Conservation (phyloP, 495 filamentous ascomycete genomes). For the Clavariopsis aquatica region DNA sequence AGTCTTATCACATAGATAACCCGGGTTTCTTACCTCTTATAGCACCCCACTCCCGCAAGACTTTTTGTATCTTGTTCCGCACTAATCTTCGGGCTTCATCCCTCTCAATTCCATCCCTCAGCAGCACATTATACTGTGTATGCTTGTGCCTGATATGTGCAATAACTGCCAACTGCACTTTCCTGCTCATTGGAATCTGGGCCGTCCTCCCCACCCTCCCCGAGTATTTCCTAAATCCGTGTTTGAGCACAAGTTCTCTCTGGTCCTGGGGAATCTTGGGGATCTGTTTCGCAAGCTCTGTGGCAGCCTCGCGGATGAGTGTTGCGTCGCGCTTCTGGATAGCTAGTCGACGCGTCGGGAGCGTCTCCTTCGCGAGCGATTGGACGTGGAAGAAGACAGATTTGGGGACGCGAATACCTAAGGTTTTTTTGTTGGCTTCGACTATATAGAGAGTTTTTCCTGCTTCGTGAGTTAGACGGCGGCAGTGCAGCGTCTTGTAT, state of each 20-base stretch:
- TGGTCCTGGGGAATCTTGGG: conserved; percentile 49
- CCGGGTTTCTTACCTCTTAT: conserved; percentile 20
- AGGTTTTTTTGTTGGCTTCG: conserved; percentile 36
- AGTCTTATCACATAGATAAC: neutral
- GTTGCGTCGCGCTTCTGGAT: conserved; percentile 48
- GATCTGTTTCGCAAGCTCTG: conserved; percentile 46
- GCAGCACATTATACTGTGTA: conserved; percentile 51
- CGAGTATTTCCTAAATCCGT: conserved; percentile 54
- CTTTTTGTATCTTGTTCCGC: conserved; percentile 48
- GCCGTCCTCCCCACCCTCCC: conserved; percentile 53
- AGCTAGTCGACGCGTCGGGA: conserved; percentile 14
- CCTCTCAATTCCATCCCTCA: conserved; percentile 61
- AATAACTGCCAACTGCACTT: conserved; percentile 51
- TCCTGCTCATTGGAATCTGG: conserved; percentile 44
- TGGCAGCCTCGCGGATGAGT: conserved; percentile 44
- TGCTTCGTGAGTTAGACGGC: conserved; percentile 50
- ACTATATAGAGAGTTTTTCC: conserved; percentile 49
- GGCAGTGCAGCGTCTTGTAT: conserved; percentile 55
- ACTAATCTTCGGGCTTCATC: conserved; percentile 51
- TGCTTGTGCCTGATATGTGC: conserved; percentile 56
- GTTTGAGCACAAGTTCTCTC: conserved; percentile 47
- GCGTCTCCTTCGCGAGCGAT: conserved; percentile 44
- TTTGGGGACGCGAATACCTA: conserved; percentile 53
- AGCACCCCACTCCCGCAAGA: conserved; percentile 43
- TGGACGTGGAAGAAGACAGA: conserved; percentile 47